Conservation (phyloP, 805 yeast genomes). For the Starmerella etchellsii region DNA sequence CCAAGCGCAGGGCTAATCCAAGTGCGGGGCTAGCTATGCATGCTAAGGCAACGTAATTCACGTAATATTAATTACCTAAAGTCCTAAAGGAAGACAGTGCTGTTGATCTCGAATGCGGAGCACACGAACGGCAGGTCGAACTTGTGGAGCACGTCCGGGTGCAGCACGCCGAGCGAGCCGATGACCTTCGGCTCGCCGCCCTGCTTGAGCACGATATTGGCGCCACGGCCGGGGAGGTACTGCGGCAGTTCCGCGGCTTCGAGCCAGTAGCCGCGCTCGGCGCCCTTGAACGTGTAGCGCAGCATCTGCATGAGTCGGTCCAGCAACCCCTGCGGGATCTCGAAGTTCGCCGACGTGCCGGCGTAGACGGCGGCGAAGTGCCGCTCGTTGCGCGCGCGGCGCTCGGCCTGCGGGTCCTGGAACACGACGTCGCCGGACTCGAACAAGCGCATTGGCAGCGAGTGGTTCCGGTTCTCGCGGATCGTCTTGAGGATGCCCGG, state of each 20-base stretch:
- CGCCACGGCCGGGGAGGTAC: conserved; percentile 96
- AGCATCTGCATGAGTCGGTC: conserved; percentile 94
- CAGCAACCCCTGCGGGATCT: conserved; percentile 81
- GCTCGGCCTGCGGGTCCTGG: conserved; percentile 66
- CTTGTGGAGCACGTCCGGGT: conserved; percentile 77
- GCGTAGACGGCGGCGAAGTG: conserved; percentile 90
- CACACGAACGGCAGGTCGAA: conserved; percentile 92
- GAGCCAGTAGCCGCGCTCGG: conserved; percentile 52
- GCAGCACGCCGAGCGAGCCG: conserved; percentile 87
- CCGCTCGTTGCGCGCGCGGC: conserved; percentile 84
- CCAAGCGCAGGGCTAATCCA: no score
- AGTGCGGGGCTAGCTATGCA: no score
- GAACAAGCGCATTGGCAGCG: conserved; percentile 87
- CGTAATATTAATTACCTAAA: background rate
- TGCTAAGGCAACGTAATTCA: no score
- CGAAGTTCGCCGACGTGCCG: conserved; percentile 93
- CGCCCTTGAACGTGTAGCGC: conserved; percentile 65
- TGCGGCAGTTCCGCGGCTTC: conserved; percentile 35
- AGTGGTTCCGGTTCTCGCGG: conserved; percentile 89
- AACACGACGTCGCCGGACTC: conserved; percentile 91
- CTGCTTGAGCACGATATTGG: conserved; percentile 56
- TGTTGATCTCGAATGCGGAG: conserved; percentile 77
- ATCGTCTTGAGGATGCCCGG: conserved; percentile 94
- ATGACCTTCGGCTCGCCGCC: conserved; percentile 17
- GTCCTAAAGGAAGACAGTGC: conserved; percentile 49